Evolutionary conservation across 2,329 filamentous ascomycete genomes (phyloP).

Genomic region (Fusarium scirpi): DNA sequence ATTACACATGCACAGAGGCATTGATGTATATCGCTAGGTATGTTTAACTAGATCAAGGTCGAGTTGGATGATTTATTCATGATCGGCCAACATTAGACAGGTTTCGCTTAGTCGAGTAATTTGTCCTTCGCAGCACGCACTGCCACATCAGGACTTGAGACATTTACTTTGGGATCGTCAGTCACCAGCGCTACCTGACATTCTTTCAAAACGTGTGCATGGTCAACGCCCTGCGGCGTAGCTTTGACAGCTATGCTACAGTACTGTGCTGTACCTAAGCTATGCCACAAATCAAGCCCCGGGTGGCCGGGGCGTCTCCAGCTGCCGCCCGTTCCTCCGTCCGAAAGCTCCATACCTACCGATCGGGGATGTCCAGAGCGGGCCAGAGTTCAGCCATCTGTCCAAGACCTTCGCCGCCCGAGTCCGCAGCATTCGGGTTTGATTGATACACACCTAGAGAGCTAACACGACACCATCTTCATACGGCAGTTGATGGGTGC

Average conservation of each 20-base stretch:
- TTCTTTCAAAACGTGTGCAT: conserved; percentile 19
- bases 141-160: conserved; percentile 31
- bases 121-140: background rate
- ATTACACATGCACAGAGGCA: background rate
- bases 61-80: background rate
- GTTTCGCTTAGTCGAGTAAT: background rate
- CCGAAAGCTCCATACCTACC: conserved; percentile 47
- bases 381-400: conserved; percentile 47
- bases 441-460: conserved; percentile 21
- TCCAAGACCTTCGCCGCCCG: conserved; percentile 34
- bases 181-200: conserved; percentile 29
- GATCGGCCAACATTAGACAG: background rate
- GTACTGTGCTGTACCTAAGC: conserved; percentile 32
- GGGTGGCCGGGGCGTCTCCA: conserved; percentile 41
- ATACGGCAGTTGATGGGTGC: background rate
- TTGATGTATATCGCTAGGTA: background rate
- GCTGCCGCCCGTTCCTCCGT: conserved; percentile 46
- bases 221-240: conserved; percentile 23
- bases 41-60: background rate
- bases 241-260: conserved; percentile 4
- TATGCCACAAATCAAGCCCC: conserved; percentile 38
- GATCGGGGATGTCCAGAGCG: conserved; percentile 46
- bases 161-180: conserved; percentile 42
- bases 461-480: conserved; percentile 27
- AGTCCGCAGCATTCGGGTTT: conserved; percentile 31